phyloP scores from a whole-genome alignment of 768 basidiomycete genomes.

The Russula emetica region DNA sequence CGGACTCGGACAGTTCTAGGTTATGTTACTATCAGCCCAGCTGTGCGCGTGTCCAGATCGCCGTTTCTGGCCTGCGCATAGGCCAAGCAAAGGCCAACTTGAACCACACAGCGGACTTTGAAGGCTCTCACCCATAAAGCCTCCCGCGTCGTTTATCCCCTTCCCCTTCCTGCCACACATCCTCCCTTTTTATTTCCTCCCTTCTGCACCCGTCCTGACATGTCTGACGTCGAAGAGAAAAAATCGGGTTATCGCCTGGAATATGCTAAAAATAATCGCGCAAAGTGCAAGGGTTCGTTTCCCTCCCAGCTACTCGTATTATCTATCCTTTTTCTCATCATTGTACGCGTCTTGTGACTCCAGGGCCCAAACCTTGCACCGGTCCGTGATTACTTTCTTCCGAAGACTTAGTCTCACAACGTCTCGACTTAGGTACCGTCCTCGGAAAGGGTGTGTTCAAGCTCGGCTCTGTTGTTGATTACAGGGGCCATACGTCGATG shows the following conservation, averaged over 20 bases:
- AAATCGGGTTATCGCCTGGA: conserved; percentile 72
- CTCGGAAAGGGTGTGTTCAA: conserved; percentile 72
- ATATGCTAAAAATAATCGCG: conserved; percentile 60
- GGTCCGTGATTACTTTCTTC: conserved; percentile 41
- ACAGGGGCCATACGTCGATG: conserved; percentile 67
- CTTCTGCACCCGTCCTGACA: conserved; percentile 25
- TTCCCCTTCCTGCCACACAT: conserved; percentile 29
- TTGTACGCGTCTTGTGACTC: conserved; percentile 28
- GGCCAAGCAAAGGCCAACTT: conserved; percentile 21
- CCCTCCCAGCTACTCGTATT: conserved; percentile 28
- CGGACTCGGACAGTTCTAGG: not conserved
- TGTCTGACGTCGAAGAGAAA: conserved; percentile 43
- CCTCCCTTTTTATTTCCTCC: conserved; percentile 17
- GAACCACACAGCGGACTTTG: conserved; percentile 36
- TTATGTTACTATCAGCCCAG: no score
- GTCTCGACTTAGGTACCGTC: conserved; percentile 48
- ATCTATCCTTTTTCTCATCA: conserved; percentile 30
- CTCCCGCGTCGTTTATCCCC: conserved; percentile 26
- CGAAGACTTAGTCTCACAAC: conserved; percentile 27
- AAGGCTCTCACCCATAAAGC: conserved; percentile 30
- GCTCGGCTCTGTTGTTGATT: conserved; percentile 69
- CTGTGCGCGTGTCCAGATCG: conserved; percentile 15
- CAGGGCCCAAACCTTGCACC: conserved; percentile 73
- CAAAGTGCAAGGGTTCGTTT: conserved; percentile 73
- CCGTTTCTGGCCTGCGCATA: conserved; percentile 15